phyloP scores from a whole-genome alignment of 2,329 filamentous ascomycete species.

The Nothophoma quercina region DNA sequence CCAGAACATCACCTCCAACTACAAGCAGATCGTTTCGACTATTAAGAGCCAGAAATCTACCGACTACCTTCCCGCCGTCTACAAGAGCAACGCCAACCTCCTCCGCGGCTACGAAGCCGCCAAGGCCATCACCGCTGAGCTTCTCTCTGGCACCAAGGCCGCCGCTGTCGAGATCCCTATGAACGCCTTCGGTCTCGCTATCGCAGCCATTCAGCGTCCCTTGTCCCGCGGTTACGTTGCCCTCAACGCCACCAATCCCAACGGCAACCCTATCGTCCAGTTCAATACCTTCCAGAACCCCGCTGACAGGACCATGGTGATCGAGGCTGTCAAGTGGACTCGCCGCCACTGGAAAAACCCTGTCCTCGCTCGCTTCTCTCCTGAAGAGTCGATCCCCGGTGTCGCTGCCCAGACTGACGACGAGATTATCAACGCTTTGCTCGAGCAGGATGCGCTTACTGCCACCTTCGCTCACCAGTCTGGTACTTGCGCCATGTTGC shows the following conservation, averaged over 20 bases:
- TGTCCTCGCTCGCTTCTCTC: constrained; percentile 35
- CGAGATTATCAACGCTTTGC: constrained; percentile 9
- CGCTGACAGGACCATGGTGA: constrained; percentile 39
- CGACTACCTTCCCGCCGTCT: constrained; percentile 21
- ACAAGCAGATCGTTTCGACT: constrained; percentile 8
- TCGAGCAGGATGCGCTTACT: neutral
- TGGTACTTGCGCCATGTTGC: constrained; percentile 27
- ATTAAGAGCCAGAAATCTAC: constrained; percentile 10
- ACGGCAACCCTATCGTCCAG: constrained; percentile 33
- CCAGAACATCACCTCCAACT: constrained; percentile 5
- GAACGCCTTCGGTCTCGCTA: constrained; percentile 30
- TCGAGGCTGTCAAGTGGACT: constrained; percentile 39
- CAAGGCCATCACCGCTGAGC: constrained; percentile 27
- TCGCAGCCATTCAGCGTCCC: constrained; percentile 13
- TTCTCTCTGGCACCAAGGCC: constrained; percentile 28
- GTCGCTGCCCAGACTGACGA: constrained; percentile 24
- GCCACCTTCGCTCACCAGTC: constrained; percentile 19
- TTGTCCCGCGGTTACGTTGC: constrained; percentile 41
- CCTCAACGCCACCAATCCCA: constrained; percentile 41
- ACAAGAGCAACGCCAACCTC: constrained; percentile 27
- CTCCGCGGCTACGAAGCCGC: constrained; percentile 28
- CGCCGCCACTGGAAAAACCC: constrained; percentile 37
- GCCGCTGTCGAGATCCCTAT: constrained; percentile 24
- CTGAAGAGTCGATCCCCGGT: constrained; percentile 38
- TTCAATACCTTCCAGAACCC: constrained; percentile 45